Evolutionary conservation across 2,329 filamentous ascomycete genomes (phyloP).

Genomic region (Aurifilum marmelostoma): DNA sequence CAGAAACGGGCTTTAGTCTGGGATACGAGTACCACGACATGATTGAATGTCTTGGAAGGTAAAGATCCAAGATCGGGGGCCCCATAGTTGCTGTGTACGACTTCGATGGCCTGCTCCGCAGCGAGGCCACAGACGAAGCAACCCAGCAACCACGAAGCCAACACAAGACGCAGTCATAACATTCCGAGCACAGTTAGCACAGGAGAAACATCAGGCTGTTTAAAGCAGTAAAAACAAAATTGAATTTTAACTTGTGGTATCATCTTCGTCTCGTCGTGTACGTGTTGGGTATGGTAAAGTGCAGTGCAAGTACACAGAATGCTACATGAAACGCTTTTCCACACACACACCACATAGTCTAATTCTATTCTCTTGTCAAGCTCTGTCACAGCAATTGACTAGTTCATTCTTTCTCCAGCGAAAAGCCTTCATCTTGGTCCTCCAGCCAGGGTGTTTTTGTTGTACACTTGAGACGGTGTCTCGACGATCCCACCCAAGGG

Average conservation of each 20-base stretch:
- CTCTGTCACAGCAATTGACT: not conserved
- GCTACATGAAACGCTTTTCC: conserved; percentile 8
- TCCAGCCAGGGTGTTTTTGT: not conserved
- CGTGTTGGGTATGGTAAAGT: conserved; percentile 9
- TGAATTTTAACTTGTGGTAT: conserved; percentile 12
- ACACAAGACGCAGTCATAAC: too few relatives aligned
- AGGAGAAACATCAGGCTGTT: not conserved
- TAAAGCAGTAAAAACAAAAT: not conserved
- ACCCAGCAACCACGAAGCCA: too few relatives aligned
- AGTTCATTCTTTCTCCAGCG: not conserved
- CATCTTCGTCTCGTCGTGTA: conserved; percentile 24
- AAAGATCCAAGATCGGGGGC: too few relatives aligned
- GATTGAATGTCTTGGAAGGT: too few relatives aligned
- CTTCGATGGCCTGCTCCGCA: too few relatives aligned
- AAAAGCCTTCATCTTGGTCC: not conserved
- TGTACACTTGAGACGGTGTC: not conserved
- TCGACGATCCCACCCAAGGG: not conserved
- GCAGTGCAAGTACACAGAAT: conserved; percentile 1
- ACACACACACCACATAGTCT: not conserved
- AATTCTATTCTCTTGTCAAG: conserved; percentile 6
- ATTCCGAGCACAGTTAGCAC: not conserved
- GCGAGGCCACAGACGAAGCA: too few relatives aligned
- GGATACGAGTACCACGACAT: too few relatives aligned
- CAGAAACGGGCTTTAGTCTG: too few relatives aligned
- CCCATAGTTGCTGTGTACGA: too few relatives aligned